A percentile compares a stretch with the other conserved stretches of the same genome.
These are phyloP conservation scores for Medicago ruthenica DNA, from an alignment of 306 rosid genomes.

Conservation along the genomic window DNA sequence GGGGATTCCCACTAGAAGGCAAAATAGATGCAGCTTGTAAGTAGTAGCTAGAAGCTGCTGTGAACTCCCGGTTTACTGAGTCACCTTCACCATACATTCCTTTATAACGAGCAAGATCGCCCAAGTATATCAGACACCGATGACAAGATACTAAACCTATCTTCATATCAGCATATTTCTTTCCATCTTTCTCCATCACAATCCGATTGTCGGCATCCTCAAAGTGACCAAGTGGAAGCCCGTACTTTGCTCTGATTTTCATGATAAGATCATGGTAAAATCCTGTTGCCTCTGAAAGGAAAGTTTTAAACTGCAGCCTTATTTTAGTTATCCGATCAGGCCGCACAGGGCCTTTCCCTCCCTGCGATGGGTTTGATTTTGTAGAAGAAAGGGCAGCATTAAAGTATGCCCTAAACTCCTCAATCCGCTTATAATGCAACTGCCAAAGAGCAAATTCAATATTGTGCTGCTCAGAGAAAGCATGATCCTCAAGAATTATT, in stretches of 20 bases:
- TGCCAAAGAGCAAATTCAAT: conserved; percentile 90
- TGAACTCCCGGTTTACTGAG: conserved; percentile 73
- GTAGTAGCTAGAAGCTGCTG: conserved; percentile 92
- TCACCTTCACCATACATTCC: conserved; percentile 91
- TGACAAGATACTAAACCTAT: conserved; percentile 85
- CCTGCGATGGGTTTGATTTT: conserved; percentile 70
- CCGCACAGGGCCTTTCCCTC: conserved; percentile 64
- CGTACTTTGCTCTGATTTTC: conserved; percentile 83
- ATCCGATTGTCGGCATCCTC: conserved; percentile 73
- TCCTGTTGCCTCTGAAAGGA: conserved; percentile 94
- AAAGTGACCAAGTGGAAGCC: conserved; percentile 83
- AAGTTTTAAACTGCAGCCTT: conserved; percentile 84
- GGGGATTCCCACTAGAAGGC: conserved; percentile 96
- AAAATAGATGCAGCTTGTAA: conserved; percentile 89
- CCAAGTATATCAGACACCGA: conserved; percentile 90
- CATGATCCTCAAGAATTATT: conserved; percentile 88
- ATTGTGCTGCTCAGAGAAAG: conserved; percentile 78
- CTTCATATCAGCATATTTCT: conserved; percentile 78
- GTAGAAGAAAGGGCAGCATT: conserved; percentile 66
- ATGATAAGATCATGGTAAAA: conserved; percentile 92
- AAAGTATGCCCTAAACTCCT: conserved; percentile 79
- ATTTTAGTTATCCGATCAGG: conserved; percentile 83
- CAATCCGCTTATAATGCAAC: conserved; percentile 92
- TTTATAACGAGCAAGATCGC: conserved; percentile 98
- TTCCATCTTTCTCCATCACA: conserved; percentile 81